phyloP scores from a whole-genome alignment of 1,284 basidiomycete species.

The Pseudozyma thailandica region DNA sequence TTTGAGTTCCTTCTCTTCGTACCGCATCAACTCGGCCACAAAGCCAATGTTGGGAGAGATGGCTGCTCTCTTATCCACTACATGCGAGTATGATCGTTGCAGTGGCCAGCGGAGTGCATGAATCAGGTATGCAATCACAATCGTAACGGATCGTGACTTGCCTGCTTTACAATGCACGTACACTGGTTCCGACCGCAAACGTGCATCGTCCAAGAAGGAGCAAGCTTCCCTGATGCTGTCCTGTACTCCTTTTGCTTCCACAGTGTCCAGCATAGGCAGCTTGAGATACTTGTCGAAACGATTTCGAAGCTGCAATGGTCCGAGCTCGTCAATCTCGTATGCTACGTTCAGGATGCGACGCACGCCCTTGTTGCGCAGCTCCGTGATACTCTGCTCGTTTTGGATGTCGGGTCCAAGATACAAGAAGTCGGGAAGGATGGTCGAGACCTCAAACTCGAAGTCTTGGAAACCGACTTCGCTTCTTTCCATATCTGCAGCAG shows the following conservation, averaged over 20 bases:
- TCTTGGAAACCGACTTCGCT: constrained; percentile 18
- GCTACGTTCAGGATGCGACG: constrained; percentile 90
- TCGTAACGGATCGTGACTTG: constrained; percentile 93
- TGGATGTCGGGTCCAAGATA: constrained; percentile 91
- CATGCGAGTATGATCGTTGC: constrained; percentile 87
- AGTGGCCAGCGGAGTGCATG: constrained; percentile 96
- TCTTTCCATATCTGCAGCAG: not conserved
- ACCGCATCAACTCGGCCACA: constrained; percentile 94
- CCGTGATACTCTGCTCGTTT: constrained; percentile 77
- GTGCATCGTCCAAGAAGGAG: constrained; percentile 87
- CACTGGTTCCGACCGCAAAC: constrained; percentile 83
- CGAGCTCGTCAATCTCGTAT: constrained; percentile 72
- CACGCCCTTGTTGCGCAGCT: constrained; percentile 80
- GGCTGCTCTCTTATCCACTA: constrained; percentile 86
- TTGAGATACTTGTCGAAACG: constrained; percentile 82
- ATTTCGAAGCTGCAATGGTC: constrained; percentile 24
- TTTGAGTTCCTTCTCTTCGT: constrained; percentile 75
- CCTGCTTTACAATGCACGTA: constrained; percentile 98
- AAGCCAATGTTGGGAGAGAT: constrained; percentile 99
- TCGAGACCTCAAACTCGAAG: constrained; percentile 51
- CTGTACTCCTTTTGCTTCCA: constrained; percentile 91
- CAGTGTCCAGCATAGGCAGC: constrained; percentile 91
- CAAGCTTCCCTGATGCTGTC: constrained; percentile 84
- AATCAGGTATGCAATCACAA: constrained; percentile 96
- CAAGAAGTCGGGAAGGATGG: constrained; percentile 86